Evolutionary conservation across 2,329 filamentous ascomycete genomes (phyloP).

Genomic region (Remersonia thermophila): DNA sequence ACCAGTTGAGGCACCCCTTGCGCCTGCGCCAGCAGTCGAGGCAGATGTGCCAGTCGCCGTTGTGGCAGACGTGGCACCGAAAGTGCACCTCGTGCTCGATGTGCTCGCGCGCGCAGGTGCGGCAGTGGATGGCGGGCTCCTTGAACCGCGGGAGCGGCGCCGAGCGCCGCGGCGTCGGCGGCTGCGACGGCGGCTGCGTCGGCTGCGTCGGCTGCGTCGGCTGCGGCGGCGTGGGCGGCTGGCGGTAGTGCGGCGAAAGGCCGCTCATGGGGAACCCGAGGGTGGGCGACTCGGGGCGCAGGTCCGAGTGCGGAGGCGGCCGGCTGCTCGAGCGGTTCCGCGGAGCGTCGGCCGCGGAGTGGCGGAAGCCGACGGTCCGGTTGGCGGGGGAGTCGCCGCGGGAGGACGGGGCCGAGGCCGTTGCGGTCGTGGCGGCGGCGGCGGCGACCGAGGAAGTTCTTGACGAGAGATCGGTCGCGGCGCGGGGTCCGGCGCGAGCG

Average conservation of each 20-base stretch:
- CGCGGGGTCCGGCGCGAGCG: slow-evolving; percentile 30
- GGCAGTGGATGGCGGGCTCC: slow-evolving; percentile 65
- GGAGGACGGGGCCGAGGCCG: no score
- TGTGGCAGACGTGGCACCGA: slow-evolving; percentile 59
- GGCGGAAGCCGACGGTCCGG: no score
- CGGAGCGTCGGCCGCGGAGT: no score
- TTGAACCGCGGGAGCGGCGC: slow-evolving; percentile 28
- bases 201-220: no score
- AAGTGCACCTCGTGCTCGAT: slow-evolving; percentile 84
- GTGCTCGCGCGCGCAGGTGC: slow-evolving; percentile 53
- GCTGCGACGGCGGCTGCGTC: no score
- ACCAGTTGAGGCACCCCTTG: slow-evolving; percentile 75
- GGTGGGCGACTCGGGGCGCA: slow-evolving; percentile 5
- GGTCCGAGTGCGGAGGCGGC: not conserved
- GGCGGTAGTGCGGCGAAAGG: no score
- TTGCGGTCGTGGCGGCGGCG: no score
- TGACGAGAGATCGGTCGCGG: slow-evolving; percentile 50
- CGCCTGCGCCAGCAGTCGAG: slow-evolving; percentile 65
- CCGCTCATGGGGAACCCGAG: not conserved
- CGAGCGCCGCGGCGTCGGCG: slow-evolving; percentile 3
- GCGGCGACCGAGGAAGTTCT: slow-evolving; percentile 14
- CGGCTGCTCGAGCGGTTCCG: slow-evolving; percentile 18
- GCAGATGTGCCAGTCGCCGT: slow-evolving; percentile 68
- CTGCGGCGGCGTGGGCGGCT: no score
- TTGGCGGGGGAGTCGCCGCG: no score